Conservation (phyloP, 192 early-diverging fungal species). For the Kickxella alabastrina region DNA sequence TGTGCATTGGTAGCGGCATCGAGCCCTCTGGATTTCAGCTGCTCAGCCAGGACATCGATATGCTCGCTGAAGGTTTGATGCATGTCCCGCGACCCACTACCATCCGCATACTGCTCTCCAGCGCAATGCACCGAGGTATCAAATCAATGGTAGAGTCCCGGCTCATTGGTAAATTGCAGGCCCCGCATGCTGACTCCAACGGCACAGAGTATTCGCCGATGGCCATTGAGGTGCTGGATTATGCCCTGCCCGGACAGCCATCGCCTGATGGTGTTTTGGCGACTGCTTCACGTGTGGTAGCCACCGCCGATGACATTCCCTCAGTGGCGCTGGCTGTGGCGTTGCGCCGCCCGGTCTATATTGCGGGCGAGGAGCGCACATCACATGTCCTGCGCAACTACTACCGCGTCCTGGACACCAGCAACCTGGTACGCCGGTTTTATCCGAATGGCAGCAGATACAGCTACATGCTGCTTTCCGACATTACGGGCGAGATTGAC, state of each 20-base stretch:
- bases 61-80: conserved; percentile 20
- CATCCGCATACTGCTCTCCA: conserved; percentile 21
- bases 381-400: conserved; percentile 29
- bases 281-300: conserved; percentile 26
- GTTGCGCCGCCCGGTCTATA: conserved; percentile 33
- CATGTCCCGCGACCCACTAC: conserved; percentile 3
- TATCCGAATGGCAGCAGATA: conserved; percentile 44
- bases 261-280: conserved; percentile 16
- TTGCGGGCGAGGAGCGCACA: conserved; percentile 44
- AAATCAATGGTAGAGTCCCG: conserved; percentile 13
- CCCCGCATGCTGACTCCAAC: neutral
- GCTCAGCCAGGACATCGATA: conserved; percentile 17
- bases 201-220: neutral
- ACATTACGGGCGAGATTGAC: conserved; percentile 30
- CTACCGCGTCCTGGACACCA: conserved; percentile 33
- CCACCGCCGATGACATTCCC: conserved; percentile 32
- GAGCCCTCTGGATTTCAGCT: conserved; percentile 36
- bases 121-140: conserved; percentile 13
- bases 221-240: conserved; percentile 28
- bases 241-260: conserved; percentile 20
- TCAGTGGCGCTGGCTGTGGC: conserved; percentile 34
- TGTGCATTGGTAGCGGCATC: conserved; percentile 42
- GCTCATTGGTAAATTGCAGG: conserved; percentile 19
- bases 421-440: conserved; percentile 45
- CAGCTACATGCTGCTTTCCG: conserved; percentile 46